These are phyloP conservation scores for Buddleja alternifolia DNA, from an alignment of 257 asterid genomes.

Conservation along the genomic window DNA sequence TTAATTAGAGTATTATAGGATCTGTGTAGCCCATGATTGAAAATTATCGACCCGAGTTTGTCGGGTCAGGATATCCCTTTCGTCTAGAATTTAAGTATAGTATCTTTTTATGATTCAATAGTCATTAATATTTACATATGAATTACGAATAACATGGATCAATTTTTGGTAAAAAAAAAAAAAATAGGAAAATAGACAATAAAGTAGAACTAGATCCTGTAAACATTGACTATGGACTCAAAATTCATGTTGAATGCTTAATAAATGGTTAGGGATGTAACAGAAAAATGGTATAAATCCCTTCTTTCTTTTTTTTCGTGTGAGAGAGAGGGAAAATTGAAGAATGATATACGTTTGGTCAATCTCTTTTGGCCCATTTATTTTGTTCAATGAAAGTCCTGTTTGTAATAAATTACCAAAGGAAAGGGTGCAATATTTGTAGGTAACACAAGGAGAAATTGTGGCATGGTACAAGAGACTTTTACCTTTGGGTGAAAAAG, in stretches of 20 bases:
- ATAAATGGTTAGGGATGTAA: conserved; percentile 17
- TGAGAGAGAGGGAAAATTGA: too few relatives aligned
- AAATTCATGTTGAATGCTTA: neutral
- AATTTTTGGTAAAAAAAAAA: neutral
- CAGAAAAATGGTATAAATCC: conserved; percentile 10
- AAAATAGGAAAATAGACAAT: neutral
- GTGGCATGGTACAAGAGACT: neutral
- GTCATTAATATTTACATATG: too few relatives aligned
- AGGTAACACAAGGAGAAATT: neutral
- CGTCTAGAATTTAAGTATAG: too few relatives aligned
- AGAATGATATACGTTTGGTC: too few relatives aligned
- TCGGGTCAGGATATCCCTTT: too few relatives aligned
- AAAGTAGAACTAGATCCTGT: neutral
- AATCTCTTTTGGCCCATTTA: neutral
- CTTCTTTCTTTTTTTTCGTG: neutral
- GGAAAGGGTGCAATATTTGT: neutral
- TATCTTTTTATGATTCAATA: too few relatives aligned
- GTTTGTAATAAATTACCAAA: neutral
- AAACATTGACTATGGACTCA: neutral
- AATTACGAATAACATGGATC: neutral
- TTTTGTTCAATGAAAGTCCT: neutral
- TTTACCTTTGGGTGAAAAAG: neutral
- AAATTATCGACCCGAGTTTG: too few relatives aligned
- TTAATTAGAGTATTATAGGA: too few relatives aligned
- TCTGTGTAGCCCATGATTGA: too few relatives aligned